Evolutionary conservation across 441 rosid genomes (phyloP).

Genomic region (California macrophylla): DNA sequence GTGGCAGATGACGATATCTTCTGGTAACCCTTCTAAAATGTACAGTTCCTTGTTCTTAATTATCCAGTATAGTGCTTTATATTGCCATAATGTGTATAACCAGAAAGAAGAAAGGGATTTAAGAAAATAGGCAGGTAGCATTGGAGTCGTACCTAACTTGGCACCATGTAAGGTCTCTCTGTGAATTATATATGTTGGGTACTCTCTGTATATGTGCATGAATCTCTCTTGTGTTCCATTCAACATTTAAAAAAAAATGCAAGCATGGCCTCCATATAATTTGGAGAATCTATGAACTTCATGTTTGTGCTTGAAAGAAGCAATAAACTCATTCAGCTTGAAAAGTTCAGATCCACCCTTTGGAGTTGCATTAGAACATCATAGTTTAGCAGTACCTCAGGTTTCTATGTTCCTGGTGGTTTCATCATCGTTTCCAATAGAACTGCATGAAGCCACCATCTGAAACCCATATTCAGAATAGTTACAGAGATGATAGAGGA

Average conservation of each 20-base stretch:
- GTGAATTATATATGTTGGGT: slow-evolving; percentile 18
- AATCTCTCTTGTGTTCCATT: background rate
- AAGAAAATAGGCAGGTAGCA: slow-evolving; percentile 24
- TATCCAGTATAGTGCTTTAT: slow-evolving; percentile 20
- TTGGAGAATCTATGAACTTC: background rate
- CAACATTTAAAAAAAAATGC: background rate
- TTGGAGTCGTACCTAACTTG: slow-evolving; percentile 30
- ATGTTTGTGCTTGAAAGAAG: background rate
- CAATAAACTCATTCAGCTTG: no score
- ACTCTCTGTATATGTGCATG: background rate
- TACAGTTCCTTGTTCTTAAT: slow-evolving; percentile 36
- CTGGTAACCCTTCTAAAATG: slow-evolving; percentile 49
- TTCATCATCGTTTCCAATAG: no score
- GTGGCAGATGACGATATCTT: slow-evolving; percentile 55
- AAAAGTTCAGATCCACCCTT: no score
- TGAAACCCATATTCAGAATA: no score
- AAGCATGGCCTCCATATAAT: background rate
- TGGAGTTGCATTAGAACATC: no score
- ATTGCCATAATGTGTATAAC: slow-evolving; percentile 21
- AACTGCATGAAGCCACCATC: no score
- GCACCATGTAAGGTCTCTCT: slow-evolving; percentile 23
- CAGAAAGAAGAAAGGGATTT: background rate
- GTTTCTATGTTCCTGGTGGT: no score
- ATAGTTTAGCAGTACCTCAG: no score
- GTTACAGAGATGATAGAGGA: no score